Conservation (phyloP, 2,329 filamentous ascomycete species). For the Pseudocercospora vitis region DNA sequence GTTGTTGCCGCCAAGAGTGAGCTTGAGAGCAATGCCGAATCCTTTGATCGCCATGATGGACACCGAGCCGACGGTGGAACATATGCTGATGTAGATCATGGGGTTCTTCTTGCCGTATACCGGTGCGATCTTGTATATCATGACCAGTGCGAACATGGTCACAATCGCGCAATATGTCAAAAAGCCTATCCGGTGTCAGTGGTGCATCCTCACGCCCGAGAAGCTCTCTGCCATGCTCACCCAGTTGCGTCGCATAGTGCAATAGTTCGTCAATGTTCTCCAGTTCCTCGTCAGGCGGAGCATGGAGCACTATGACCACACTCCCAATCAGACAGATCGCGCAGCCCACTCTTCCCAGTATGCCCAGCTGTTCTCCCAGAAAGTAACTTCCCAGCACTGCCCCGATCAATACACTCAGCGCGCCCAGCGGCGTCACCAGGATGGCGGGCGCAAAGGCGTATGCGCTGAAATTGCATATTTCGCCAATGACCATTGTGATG, state of each 20-base stretch:
- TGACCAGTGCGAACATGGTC: slow-evolving; percentile 78
- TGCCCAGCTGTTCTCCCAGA: slow-evolving; percentile 84
- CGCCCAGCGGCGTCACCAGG: slow-evolving; percentile 90
- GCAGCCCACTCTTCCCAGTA: slow-evolving; percentile 87
- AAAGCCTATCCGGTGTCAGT: slow-evolving; percentile 64
- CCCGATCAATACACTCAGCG: slow-evolving; percentile 88
- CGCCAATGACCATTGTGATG: slow-evolving; percentile 82
- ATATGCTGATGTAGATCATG: slow-evolving; percentile 94
- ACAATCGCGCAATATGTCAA: slow-evolving; percentile 81
- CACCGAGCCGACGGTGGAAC: slow-evolving; percentile 92
- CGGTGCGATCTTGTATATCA: slow-evolving; percentile 95
- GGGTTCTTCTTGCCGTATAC: slow-evolving; percentile 92
- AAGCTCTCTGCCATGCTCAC: slow-evolving; percentile 53
- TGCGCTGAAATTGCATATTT: slow-evolving; percentile 95
- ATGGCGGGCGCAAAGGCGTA: slow-evolving; percentile 99
- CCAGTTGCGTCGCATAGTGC: slow-evolving; percentile 83
- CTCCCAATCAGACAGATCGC: slow-evolving; percentile 95
- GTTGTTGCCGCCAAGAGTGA: slow-evolving; percentile 89
- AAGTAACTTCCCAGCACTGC: slow-evolving; percentile 95
- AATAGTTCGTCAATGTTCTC: slow-evolving; percentile 89
- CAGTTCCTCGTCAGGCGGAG: slow-evolving; percentile 89
- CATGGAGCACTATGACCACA: slow-evolving; percentile 95
- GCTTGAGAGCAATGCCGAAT: slow-evolving; percentile 94
- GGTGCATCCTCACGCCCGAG: background rate
- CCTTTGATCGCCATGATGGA: slow-evolving; percentile 99